phyloP scores from a whole-genome alignment of 1,284 basidiomycete genomes.

The Sporisorium scitamineum region DNA sequence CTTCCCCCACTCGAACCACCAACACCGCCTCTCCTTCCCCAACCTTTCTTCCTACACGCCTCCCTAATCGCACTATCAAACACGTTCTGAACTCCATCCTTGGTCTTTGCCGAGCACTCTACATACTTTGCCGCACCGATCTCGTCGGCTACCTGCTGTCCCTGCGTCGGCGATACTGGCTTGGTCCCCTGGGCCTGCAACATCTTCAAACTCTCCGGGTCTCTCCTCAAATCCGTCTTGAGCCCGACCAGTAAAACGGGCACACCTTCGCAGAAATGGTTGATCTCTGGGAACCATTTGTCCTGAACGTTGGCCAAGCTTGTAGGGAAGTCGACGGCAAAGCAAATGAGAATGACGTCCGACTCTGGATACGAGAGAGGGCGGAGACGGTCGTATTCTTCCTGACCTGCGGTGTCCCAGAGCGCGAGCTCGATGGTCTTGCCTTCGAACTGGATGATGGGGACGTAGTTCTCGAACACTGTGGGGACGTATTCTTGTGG shows the following conservation, averaged over 20 bases:
- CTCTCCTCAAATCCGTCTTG: conserved; percentile 84
- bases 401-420: conserved; percentile 96
- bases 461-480: conserved; percentile 90
- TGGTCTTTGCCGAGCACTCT: conserved; percentile 94
- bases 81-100: conserved; percentile 88
- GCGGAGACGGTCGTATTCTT: conserved; percentile 74
- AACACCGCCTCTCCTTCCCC: conserved; percentile 27
- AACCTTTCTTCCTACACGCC: conserved; percentile 72
- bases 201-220: conserved; percentile 89
- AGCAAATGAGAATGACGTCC: conserved; percentile 92
- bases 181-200: conserved; percentile 88
- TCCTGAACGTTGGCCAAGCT: conserved; percentile 94
- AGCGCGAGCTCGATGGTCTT: conserved; percentile 91
- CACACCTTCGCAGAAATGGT: conserved; percentile 94
- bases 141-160: conserved; percentile 79
- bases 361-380: conserved; percentile 87
- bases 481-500: conserved; percentile 96
- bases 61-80: conserved; percentile 90
- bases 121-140: conserved; percentile 91
- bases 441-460: conserved; percentile 88
- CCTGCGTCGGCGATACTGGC: conserved; percentile 79
- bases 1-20: conserved; percentile 71
- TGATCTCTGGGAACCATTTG: conserved; percentile 97
- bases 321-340: conserved; percentile 90
- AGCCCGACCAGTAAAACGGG: conserved; percentile 93